A percentile compares a stretch with the other conserved stretches of the same genome.
These are phyloP conservation scores for Camellia lanceoleosa DNA, from an alignment of 148 eudicot species.

Conservation along the genomic window DNA sequence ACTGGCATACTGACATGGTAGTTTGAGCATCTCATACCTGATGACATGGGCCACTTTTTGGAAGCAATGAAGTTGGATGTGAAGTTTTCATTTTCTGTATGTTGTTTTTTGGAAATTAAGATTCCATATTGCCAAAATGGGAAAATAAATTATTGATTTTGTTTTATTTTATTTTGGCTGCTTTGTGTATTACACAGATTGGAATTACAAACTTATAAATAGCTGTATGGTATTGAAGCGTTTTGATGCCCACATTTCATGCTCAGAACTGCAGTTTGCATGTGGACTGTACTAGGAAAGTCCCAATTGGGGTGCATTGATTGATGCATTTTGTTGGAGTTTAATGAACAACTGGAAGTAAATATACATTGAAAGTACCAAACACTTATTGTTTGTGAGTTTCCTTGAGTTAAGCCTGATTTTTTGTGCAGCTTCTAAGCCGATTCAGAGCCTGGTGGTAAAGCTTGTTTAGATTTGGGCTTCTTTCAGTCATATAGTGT, in stretches of 20 bases:
- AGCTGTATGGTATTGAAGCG: neutral
- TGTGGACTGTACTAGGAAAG: neutral
- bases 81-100: neutral
- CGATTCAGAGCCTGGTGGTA: neutral
- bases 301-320: neutral
- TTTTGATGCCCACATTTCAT: neutral
- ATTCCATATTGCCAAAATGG: neutral
- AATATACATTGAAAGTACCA: neutral
- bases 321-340: neutral
- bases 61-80: constrained; percentile 7
- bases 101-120: neutral
- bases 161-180: neutral
- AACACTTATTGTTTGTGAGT: neutral
- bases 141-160: neutral
- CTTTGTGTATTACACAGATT: neutral
- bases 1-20: no score
- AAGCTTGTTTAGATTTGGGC: neutral
- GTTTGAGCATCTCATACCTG: neutral
- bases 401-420: neutral
- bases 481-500: neutral
- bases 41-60: constrained; percentile 8
- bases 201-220: no score
- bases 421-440: neutral
- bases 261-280: neutral
- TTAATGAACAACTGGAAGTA: neutral